Conservation (phyloP, 2,329 filamentous ascomycete genomes). For the Neonectria neomacrospora region DNA sequence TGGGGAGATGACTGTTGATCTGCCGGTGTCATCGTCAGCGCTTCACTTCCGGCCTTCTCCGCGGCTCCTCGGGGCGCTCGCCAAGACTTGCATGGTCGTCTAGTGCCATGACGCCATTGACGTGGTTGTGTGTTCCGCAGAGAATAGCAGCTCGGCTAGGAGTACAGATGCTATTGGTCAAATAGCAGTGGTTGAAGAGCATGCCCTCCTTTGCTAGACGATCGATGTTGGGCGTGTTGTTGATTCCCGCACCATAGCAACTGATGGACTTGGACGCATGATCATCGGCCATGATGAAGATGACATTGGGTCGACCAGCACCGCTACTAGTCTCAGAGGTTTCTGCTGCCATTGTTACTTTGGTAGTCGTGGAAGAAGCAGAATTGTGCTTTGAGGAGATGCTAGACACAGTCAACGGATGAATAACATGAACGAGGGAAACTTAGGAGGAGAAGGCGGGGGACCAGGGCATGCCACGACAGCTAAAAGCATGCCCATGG, state of each 20-base stretch:
- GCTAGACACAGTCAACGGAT: not conserved
- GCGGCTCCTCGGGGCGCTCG: not conserved
- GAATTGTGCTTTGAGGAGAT: not conserved
- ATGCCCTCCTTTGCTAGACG: constrained; percentile 61
- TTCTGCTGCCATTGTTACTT: constrained; percentile 19
- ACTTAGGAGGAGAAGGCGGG: constrained; percentile 9
- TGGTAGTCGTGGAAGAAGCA: not conserved
- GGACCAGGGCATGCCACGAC: constrained; percentile 6
- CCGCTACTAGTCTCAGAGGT: not conserved
- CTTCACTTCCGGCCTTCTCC: not conserved
- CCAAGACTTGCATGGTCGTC: constrained; percentile 47
- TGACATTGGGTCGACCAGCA: constrained; percentile 39
- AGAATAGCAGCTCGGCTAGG: constrained; percentile 62
- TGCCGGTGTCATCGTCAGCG: not conserved
- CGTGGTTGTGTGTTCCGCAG: constrained; percentile 63
- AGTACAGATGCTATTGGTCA: constrained; percentile 65
- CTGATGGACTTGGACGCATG: constrained; percentile 63
- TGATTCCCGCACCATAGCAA: constrained; percentile 62
- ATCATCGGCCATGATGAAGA: constrained; percentile 67
- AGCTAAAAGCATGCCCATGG: constrained; percentile 10
- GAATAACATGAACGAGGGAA: not conserved
- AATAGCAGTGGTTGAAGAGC: constrained; percentile 64
- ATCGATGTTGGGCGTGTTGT: constrained; percentile 63
- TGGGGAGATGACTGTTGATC: constrained; percentile 62
- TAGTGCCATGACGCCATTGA: constrained; percentile 63